Conservation (phyloP, 805 yeast genomes). For the Saccharomycopsis vini region DNA sequence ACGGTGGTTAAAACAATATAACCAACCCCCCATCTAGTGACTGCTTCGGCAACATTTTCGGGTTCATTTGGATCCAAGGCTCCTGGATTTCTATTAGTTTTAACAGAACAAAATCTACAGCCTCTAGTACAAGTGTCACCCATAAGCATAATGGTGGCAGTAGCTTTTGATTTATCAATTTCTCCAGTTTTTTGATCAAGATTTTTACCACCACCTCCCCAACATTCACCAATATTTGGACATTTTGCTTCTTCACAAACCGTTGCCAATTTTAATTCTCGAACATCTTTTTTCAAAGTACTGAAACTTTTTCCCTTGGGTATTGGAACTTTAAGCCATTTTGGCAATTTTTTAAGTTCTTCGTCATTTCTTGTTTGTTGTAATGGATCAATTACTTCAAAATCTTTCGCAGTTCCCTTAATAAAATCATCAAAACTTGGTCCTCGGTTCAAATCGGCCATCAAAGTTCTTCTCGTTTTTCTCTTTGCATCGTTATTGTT, state of each 20-base stretch:
- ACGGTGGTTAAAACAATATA: slow-evolving; percentile 96
- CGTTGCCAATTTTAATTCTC: slow-evolving; percentile 83
- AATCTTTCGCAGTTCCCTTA: slow-evolving; percentile 65
- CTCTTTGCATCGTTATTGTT: background rate
- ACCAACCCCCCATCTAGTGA: slow-evolving; percentile 95
- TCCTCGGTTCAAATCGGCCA: slow-evolving; percentile 33
- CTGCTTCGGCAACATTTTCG: slow-evolving; percentile 95
- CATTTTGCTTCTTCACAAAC: slow-evolving; percentile 99
- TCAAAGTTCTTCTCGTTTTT: slow-evolving; percentile 9
- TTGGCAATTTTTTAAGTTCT: slow-evolving; percentile 67
- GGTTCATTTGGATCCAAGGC: slow-evolving; percentile 95
- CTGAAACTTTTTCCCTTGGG: slow-evolving; percentile 89
- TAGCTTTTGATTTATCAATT: slow-evolving; percentile 65
- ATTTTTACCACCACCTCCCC: slow-evolving; percentile 82
- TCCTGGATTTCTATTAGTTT: slow-evolving; percentile 80
- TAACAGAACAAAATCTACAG: slow-evolving; percentile 96
- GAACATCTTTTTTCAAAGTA: slow-evolving; percentile 73
- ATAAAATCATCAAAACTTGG: slow-evolving; percentile 93
- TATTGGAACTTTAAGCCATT: slow-evolving; percentile 91
- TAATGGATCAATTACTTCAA: slow-evolving; percentile 56
- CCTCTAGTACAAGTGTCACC: slow-evolving; percentile 99
- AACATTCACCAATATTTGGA: slow-evolving; percentile 99
- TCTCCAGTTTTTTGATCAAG: slow-evolving; percentile 16
- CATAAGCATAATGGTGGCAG: slow-evolving; percentile 94
- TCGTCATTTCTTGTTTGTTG: slow-evolving; percentile 57